Evolutionary conservation across 768 basidiomycete genomes (phyloP), one percentile per base, ranked within the genome.

Genomic region (Termitomyces sp.): DNA sequence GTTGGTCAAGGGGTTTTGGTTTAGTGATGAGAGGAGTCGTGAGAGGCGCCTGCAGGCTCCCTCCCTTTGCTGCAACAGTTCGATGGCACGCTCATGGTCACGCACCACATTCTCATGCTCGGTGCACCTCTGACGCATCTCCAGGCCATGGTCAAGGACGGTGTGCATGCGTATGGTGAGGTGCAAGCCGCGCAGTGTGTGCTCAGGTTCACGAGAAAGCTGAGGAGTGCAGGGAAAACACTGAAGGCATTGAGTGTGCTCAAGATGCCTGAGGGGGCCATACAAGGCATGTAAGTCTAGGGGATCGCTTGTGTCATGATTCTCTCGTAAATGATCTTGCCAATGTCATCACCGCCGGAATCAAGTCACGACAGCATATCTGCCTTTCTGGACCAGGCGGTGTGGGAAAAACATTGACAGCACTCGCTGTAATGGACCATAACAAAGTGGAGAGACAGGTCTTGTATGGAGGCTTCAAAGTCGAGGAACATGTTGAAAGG

Each of bases 41-140:
- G 5, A 19, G 10, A 19, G 19, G 4, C 4, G 9, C 42, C 41
- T 0, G 62, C 61, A 1, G 59, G 55, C n/a, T 66, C 65, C 42
- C 71, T 84, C 4, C 77, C 77, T 11, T 58, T 68, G 12, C 72
- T 85, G 29, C 68, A 69, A 27, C 62, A 65, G 1, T 79, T 82
- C 59, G 82, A 81, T 44, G 82, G 79, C 2, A 73, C 75, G 0
- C 63, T 81, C 41, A 63, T 71, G 46, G 71, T 78, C 43, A 78
- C 73, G 4, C 55, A 68, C 43, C 75, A 79, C 61, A 65, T 84
- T 16, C 56, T 75, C 10, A 57, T 69, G 11, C 27, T 38, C 17
- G 37, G 8, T 5, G 68, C 72, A 43, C 69, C 76, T 1, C 70
- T 83, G 58, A 75, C 73, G 0, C 74, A 82, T 54, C 47, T 85